Conservation (phyloP, 345 rosid species). For the Hevea brasiliensis region DNA sequence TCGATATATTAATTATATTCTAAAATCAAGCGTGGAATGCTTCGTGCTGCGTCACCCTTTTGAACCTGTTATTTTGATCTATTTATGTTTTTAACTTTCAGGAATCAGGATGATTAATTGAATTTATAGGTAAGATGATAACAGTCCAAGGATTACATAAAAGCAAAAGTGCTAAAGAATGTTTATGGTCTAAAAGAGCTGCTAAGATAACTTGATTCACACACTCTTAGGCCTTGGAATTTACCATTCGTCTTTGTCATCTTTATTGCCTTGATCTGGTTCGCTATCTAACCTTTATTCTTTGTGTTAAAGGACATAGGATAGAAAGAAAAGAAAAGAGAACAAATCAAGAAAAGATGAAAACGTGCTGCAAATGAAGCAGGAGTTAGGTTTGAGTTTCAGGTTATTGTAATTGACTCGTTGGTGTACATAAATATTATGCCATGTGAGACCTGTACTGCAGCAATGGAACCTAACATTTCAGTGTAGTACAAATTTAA, state of each 20-base stretch:
- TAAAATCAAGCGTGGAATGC: too few species aligned
- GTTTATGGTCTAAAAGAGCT: not conserved
- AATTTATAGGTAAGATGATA: too few species aligned
- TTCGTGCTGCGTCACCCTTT: too few species aligned
- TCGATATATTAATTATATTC: too few species aligned
- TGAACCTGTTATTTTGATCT: too few species aligned
- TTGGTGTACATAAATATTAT: not conserved
- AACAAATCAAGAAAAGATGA: not conserved
- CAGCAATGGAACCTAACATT: not conserved
- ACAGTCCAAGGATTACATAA: too few species aligned
- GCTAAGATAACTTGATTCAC: not conserved
- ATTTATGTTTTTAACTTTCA: too few species aligned
- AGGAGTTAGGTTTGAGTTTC: not conserved
- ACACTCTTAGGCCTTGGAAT: not conserved
- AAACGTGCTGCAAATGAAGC: not conserved
- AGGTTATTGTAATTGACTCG: not conserved
- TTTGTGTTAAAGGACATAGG: not conserved
- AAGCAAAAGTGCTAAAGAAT: too few species aligned
- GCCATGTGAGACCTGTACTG: not conserved
- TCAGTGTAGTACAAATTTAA: not conserved
- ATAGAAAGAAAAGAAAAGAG: not conserved
- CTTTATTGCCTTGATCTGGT: not conserved
- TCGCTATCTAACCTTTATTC: not conserved
- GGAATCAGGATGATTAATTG: too few species aligned
- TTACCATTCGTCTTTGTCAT: not conserved